These are phyloP conservation scores for Alternaria arborescens DNA, from an alignment of 2,329 filamentous ascomycete species.

Conservation along the genomic window DNA sequence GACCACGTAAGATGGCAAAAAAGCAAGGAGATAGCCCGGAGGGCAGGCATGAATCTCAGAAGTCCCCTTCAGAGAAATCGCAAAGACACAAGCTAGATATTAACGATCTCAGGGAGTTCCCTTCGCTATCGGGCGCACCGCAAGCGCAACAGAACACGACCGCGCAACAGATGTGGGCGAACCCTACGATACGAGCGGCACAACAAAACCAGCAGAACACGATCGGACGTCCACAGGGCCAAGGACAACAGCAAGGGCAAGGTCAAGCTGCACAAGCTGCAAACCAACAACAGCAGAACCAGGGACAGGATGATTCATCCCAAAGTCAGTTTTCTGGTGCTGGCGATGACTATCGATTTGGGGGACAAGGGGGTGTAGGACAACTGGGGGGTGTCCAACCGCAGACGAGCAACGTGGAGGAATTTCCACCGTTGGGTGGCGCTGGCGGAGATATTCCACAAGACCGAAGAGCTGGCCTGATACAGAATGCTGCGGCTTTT, in stretches of 20 bases:
- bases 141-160: constrained; percentile 63
- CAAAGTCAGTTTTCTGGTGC: constrained; percentile 62
- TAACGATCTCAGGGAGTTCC: constrained; percentile 64
- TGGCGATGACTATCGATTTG: constrained; percentile 65
- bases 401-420: constrained; percentile 65
- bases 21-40: constrained; percentile 1
- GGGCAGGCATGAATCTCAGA: neutral
- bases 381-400: constrained; percentile 61
- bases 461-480: constrained; percentile 60
- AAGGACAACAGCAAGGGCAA: constrained; percentile 40
- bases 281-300: constrained; percentile 56
- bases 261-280: constrained; percentile 48
- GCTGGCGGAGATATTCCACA: constrained; percentile 61
- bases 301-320: constrained; percentile 51
- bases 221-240: constrained; percentile 61
- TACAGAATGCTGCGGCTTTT: constrained; percentile 60
- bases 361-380: constrained; percentile 62
- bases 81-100: constrained; percentile 31
- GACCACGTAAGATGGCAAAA: constrained; percentile 14
- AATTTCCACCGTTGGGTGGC: constrained; percentile 68
- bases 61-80: neutral
- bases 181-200: constrained; percentile 62
- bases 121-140: constrained; percentile 66
- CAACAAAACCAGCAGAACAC: constrained; percentile 64
- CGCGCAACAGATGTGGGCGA: constrained; percentile 65